Evolutionary conservation across 2,329 filamentous ascomycete species (phyloP).

Genomic region (Alternaria arborescens): DNA sequence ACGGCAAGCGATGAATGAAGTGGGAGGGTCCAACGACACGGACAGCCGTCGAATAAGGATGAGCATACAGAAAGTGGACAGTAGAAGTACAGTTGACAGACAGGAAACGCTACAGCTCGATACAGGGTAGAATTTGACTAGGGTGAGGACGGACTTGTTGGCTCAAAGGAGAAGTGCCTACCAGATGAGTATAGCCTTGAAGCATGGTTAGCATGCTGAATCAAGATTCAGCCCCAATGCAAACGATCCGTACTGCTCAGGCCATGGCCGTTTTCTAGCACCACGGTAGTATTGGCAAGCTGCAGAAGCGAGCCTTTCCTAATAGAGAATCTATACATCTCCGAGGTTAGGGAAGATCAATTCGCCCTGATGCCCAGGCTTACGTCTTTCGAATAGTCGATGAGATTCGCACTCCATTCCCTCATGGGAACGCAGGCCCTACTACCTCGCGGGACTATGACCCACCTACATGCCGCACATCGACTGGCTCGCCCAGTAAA

Average conservation of each 20-base stretch:
- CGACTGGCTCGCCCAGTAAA: conserved; percentile 44
- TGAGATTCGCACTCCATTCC: conserved; percentile 52
- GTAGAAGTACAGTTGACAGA: conserved; percentile 46
- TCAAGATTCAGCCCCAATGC: conserved; percentile 58
- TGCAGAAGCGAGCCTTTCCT: conserved; percentile 56
- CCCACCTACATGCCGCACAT: conserved; percentile 27
- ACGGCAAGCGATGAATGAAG: conserved; percentile 29
- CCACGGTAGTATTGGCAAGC: conserved; percentile 58
- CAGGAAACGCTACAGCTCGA: conserved; percentile 44
- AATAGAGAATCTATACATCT: conserved; percentile 54
- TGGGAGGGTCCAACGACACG: conserved; percentile 33
- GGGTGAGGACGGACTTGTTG: conserved; percentile 48
- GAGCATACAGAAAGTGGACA: conserved; percentile 36
- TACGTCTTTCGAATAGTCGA: conserved; percentile 45
- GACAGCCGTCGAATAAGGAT: conserved; percentile 34
- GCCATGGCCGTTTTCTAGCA: conserved; percentile 54
- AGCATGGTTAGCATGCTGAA: conserved; percentile 45
- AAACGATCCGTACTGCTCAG: conserved; percentile 56
- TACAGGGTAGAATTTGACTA: conserved; percentile 47
- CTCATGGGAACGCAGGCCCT: conserved; percentile 45
- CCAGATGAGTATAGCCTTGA: conserved; percentile 48
- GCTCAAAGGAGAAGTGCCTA: conserved; percentile 52
- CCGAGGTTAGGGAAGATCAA: conserved; percentile 51
- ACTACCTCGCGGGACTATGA: conserved; percentile 29
- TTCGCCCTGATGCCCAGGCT: conserved; percentile 50